Percentiles rank a stretch among this genome's conserved stretches.
These are phyloP conservation scores for Tubosaeta brunneosetosa DNA, from an alignment of 768 basidiomycete species.

Conservation along the genomic window DNA sequence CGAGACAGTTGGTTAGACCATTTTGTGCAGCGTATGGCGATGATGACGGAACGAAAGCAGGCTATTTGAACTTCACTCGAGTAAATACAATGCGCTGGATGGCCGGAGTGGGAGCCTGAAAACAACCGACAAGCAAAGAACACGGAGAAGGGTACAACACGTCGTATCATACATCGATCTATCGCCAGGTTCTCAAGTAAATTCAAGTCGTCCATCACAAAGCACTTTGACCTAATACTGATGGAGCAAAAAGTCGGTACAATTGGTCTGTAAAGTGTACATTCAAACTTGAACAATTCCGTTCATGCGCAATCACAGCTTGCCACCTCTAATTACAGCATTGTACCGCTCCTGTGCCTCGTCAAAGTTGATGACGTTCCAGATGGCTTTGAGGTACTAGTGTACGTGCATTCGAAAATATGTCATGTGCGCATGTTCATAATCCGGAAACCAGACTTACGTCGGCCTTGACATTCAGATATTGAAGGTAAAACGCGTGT, in stretches of 20 bases:
- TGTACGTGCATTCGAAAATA: too few relatives aligned
- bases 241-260: not conserved
- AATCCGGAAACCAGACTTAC: conserved; percentile 46
- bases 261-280: not conserved
- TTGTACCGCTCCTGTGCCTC: conserved; percentile 66
- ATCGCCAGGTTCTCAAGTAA: not conserved
- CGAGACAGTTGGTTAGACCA: too few relatives aligned
- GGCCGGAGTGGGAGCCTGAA: too few relatives aligned
- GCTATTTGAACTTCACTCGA: too few relatives aligned
- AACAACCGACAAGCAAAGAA: too few relatives aligned
- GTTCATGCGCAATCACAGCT: conserved; percentile 25
- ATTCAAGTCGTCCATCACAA: not conserved
- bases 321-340: conserved; percentile 29
- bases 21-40: too few relatives aligned
- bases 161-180: not conserved
- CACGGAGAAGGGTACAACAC: too few relatives aligned
- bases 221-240: not conserved
- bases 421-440: not conserved
- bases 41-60: too few relatives aligned
- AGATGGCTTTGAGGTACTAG: conserved; percentile 72
- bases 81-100: too few relatives aligned
- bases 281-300: not conserved
- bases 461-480: conserved; percentile 90
- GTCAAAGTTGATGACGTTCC: conserved; percentile 65
- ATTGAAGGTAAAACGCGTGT: conserved; percentile 95